These are phyloP conservation scores for Irpex sp. DNA, from an alignment of 1,284 basidiomycete species.

Conservation along the genomic window DNA sequence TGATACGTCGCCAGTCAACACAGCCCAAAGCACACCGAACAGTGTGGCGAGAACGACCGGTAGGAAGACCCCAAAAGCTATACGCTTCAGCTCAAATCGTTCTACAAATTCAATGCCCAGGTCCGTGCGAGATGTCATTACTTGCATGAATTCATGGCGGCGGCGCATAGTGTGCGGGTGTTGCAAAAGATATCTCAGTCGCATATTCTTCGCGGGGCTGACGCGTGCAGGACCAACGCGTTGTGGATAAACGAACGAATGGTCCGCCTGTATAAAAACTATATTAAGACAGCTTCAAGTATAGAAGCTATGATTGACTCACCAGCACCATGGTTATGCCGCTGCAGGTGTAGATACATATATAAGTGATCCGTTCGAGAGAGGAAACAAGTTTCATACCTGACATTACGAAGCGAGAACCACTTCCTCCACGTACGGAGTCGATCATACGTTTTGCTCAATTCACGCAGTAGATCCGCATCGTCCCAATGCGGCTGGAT, in stretches of 20 bases:
- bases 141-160: conserved; percentile 16
- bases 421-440: conserved; percentile 14
- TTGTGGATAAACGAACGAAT: conserved; percentile 18
- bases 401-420: conserved; percentile 15
- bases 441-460: conserved; percentile 14
- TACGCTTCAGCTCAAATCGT: conserved; percentile 14
- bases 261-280: conserved; percentile 3
- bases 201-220: conserved; percentile 16
- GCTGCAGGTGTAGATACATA: background rate
- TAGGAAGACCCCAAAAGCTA: conserved; percentile 12
- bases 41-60: conserved; percentile 11
- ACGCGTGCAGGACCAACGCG: conserved; percentile 16
- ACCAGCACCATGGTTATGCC: conserved; percentile 11
- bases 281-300: background rate
- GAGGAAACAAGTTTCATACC: conserved; percentile 10
- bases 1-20: conserved; percentile 10
- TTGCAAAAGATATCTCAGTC: conserved; percentile 16
- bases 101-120: conserved; percentile 22
- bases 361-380: background rate
- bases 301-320: background rate
- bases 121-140: conserved; percentile 12
- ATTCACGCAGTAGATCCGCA: conserved; percentile 14
- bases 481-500: conserved; percentile 18
- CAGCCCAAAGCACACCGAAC: conserved; percentile 13
- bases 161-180: conserved; percentile 16